Percentiles rank a stretch among this genome's conserved stretches.
Conservation (phyloP, 768 basidiomycete species). For the Podaxis rugospora region DNA sequence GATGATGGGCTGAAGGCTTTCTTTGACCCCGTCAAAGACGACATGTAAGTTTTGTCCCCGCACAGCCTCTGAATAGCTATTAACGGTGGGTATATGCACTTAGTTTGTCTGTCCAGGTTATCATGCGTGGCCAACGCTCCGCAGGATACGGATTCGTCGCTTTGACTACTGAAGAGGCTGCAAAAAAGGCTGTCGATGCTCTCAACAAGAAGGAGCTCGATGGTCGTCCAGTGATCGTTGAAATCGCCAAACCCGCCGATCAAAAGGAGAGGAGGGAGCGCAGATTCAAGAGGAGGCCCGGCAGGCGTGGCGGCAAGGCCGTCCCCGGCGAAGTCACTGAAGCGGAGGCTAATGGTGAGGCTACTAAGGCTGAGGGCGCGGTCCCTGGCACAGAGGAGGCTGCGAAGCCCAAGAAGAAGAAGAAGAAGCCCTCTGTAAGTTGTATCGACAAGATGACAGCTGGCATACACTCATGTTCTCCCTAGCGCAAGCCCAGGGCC, state of each 20-base stretch:
- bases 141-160: constrained; percentile 95
- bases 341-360: constrained; percentile 82
- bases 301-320: constrained; percentile 83
- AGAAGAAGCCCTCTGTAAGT: constrained; percentile 67
- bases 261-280: constrained; percentile 84
- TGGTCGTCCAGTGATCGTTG: constrained; percentile 83
- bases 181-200: constrained; percentile 77
- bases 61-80: constrained; percentile 35
- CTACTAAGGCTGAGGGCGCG: constrained; percentile 50
- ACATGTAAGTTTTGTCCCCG: constrained; percentile 66
- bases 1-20: constrained; percentile 94
- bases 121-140: constrained; percentile 79
- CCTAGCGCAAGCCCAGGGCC: constrained; percentile 58
- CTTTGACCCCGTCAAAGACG: constrained; percentile 83
- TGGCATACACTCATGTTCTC: not conserved
- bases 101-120: constrained; percentile 82
- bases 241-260: constrained; percentile 88
- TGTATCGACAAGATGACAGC: not conserved
- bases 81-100: constrained; percentile 18
- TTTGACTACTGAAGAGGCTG: constrained; percentile 74
- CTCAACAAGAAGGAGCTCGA: constrained; percentile 90
- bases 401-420: constrained; percentile 85
- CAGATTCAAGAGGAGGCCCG: constrained; percentile 74
- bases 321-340: constrained; percentile 88
- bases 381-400: constrained; percentile 58